Percentiles rank a stretch among this genome's conserved stretches.
Conservation (phyloP, 495 filamentous ascomycete genomes). For the Hypoxylon intermedium region DNA sequence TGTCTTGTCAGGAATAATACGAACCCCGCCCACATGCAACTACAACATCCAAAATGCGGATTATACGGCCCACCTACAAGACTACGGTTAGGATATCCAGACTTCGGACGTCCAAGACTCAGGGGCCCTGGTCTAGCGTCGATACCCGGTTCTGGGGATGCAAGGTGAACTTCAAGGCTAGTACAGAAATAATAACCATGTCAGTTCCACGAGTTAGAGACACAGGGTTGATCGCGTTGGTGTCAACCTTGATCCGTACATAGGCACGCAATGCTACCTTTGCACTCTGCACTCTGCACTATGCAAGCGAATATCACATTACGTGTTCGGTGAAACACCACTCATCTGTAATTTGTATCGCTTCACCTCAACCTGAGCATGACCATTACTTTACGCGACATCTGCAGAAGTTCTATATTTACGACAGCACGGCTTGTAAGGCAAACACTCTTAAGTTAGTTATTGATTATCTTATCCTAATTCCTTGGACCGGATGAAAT, state of each 20-base stretch:
- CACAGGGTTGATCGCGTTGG: neutral
- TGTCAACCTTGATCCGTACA: too few species aligned
- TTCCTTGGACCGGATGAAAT: neutral
- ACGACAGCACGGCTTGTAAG: neutral
- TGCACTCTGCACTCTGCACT: neutral
- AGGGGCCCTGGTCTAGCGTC: constrained; percentile 7
- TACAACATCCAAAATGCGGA: neutral
- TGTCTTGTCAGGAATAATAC: neutral
- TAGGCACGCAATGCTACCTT: neutral
- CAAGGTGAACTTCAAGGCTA: neutral
- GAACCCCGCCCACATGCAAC: neutral
- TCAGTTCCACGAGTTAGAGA: neutral
- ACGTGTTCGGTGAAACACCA: neutral
- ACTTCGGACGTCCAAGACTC: neutral
- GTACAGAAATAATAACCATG: neutral
- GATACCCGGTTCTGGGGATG: constrained; percentile 2
- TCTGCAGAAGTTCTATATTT: neutral
- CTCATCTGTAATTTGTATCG: neutral
- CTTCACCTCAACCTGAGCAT: neutral
- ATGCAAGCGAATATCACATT: neutral
- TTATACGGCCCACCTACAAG: neutral
- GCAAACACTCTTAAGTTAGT: neutral
- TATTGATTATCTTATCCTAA: neutral
- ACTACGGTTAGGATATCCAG: neutral
- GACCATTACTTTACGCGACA: neutral